phyloP scores from a whole-genome alignment of 768 basidiomycete species.

The Mycena leptocephala region DNA sequence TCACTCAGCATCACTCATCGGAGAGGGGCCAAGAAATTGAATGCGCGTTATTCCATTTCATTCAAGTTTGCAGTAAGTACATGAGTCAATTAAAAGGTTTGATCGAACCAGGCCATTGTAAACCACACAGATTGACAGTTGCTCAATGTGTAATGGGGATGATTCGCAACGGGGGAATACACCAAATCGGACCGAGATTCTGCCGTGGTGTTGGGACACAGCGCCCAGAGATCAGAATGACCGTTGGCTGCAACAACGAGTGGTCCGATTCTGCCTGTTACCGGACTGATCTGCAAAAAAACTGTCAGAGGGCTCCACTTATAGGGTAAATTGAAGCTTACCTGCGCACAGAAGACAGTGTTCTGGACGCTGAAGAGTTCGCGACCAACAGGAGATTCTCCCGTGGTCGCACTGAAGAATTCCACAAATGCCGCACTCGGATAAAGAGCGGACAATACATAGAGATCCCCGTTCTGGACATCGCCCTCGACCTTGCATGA shows the following conservation, averaged over 20 bases:
- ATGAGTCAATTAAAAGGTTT: neutral
- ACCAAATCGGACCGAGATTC: slow-evolving; percentile 44
- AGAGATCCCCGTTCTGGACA: neutral
- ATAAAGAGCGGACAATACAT: slow-evolving; percentile 4
- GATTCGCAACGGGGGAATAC: slow-evolving; percentile 43
- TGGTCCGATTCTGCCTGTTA: slow-evolving; percentile 25
- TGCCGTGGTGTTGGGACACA: slow-evolving; percentile 44
- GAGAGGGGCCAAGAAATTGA: too few relatives aligned
- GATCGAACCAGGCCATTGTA: slow-evolving; percentile 3
- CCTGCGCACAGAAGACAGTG: slow-evolving; percentile 14
- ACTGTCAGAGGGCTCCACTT: slow-evolving; percentile 5
- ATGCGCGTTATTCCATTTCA: neutral
- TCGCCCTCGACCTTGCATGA: slow-evolving; percentile 3
- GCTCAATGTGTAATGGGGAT: slow-evolving; percentile 41
- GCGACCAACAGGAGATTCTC: neutral
- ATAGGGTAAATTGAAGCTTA: neutral
- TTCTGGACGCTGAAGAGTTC: neutral
- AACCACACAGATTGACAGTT: slow-evolving; percentile 16
- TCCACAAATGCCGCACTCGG: neutral
- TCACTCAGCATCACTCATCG: too few relatives aligned
- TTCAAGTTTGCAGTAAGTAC: slow-evolving; percentile 1
- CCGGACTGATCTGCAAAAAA: slow-evolving; percentile 19
- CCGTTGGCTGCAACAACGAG: slow-evolving; percentile 18
- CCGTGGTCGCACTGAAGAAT: neutral
- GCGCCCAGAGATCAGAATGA: slow-evolving; percentile 38